These are phyloP conservation scores for Firmiana major DNA, from an alignment of 345 rosid genomes.

Conservation along the genomic window DNA sequence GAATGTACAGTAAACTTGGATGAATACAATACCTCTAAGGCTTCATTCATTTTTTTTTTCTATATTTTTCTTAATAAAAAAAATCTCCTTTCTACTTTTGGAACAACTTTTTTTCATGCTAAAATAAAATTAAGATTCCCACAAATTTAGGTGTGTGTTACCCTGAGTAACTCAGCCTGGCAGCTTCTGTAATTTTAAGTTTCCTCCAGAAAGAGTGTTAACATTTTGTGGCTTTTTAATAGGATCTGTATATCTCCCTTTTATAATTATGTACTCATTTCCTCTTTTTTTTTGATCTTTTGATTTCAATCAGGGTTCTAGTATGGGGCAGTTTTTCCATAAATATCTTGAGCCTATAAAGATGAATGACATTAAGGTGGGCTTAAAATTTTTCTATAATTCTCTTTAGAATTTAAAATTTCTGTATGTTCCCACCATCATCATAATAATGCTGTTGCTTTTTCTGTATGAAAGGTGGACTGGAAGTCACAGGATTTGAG, in stretches of 20 bases:
- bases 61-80: background rate
- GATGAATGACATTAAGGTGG: slow-evolving; percentile 81
- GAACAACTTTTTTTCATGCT: background rate
- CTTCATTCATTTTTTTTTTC: background rate
- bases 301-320: slow-evolving; percentile 69
- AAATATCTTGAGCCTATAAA: slow-evolving; percentile 89
- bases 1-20: background rate
- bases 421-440: slow-evolving; percentile 11
- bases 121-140: background rate
- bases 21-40: background rate
- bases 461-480: slow-evolving; percentile 55
- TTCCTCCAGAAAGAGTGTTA: no score
- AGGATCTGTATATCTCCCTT: background rate
- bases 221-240: no score
- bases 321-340: slow-evolving; percentile 87
- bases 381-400: slow-evolving; percentile 5
- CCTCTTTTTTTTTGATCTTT: background rate
- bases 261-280: background rate
- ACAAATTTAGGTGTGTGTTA: background rate
- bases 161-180: background rate
- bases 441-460: slow-evolving; percentile 6
- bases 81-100: background rate
- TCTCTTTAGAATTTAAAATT: background rate
- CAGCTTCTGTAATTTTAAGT: no score
- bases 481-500: slow-evolving; percentile 89